These are phyloP conservation scores for Nepenthes alata DNA, from an alignment of 179 eudicot genomes.

Conservation along the genomic window DNA sequence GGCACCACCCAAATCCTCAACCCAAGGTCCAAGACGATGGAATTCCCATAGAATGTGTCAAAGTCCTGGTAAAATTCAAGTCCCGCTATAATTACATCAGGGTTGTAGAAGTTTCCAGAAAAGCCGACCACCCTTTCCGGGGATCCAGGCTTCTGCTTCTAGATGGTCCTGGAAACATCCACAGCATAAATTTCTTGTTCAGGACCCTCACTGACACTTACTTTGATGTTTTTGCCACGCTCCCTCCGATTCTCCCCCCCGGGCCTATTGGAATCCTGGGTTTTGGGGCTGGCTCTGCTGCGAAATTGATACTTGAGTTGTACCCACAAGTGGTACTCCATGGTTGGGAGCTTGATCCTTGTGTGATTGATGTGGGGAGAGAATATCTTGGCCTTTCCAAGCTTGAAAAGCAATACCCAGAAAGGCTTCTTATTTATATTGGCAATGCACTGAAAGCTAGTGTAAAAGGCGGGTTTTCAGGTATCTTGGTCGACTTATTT, in stretches of 20 bases:
- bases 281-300: constrained; percentile 80
- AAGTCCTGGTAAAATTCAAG: constrained; percentile 57
- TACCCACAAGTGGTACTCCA: constrained; percentile 48
- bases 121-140: constrained; percentile 63
- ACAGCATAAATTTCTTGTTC: constrained; percentile 49
- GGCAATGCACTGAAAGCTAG: constrained; percentile 52
- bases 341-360: constrained; percentile 81
- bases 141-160: constrained; percentile 78
- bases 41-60: constrained; percentile 50
- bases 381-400: constrained; percentile 46
- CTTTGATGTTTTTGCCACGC: constrained; percentile 77
- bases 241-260: constrained; percentile 64
- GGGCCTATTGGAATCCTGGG: constrained; percentile 76
- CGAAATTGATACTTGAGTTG: constrained; percentile 36
- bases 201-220: constrained; percentile 51
- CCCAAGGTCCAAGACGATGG: constrained; percentile 33
- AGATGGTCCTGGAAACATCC: constrained; percentile 78
- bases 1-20: constrained; percentile 8
- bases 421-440: constrained; percentile 38
- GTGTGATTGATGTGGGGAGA: constrained; percentile 57
- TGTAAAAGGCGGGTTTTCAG: constrained; percentile 41
- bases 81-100: constrained; percentile 64
- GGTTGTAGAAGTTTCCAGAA: constrained; percentile 61
- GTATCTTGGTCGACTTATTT: constrained; percentile 75
- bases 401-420: constrained; percentile 31